Evolutionary conservation across 1,284 basidiomycete genomes (phyloP), one percentile per base, ranked within the genome.

Genomic region (Cryptococcus hybrid): DNA sequence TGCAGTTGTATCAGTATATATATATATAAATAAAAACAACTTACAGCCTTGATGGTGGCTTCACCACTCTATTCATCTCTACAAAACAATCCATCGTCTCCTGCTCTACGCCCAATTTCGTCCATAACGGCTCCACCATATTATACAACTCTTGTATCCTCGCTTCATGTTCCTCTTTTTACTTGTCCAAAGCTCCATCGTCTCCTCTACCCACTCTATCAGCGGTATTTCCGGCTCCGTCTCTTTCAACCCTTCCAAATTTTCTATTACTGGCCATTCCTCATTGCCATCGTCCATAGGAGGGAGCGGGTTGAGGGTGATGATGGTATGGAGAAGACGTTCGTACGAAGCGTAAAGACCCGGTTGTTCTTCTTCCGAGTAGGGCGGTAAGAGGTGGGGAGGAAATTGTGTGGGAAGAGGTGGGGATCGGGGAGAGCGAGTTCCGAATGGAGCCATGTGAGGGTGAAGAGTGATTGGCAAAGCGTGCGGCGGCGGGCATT

Each of bases 131-230:
- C 54, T 76, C 74, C 7, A 78, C 65, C 47, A 70, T 62, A 53
- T 78, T 73, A 47, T 70, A 78, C 35, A 77, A 55, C n/a, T 64
- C 60, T 55, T 78, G 77, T 15, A 78, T 77, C 48, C 61, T 59
- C 1, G 55, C 63, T 53, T 77, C 75, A 11, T 76, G 64, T 4
- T 51, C 52, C 24, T 1, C 77, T 76, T 34, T 50, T 71, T 70
- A 2, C 54, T 57, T 15, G 58, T 61, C 77, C 77, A 78, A 65
- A 77, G 59, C n/a, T 66, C 64, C 3, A 60, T 51, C 1, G 74
- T 51, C 37, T 67, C 63, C 15, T 69, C 68, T 1, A 66, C 62
- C 75, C 75, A 78, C 7, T 58, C 53, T 36, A 74, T 66, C 48
- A 77, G 58, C 2, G 70, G 73, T 4, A 72, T 61, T 47, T 73